phyloP scores from a whole-genome alignment of 305 asterid species.

The Solanum hybrid region DNA sequence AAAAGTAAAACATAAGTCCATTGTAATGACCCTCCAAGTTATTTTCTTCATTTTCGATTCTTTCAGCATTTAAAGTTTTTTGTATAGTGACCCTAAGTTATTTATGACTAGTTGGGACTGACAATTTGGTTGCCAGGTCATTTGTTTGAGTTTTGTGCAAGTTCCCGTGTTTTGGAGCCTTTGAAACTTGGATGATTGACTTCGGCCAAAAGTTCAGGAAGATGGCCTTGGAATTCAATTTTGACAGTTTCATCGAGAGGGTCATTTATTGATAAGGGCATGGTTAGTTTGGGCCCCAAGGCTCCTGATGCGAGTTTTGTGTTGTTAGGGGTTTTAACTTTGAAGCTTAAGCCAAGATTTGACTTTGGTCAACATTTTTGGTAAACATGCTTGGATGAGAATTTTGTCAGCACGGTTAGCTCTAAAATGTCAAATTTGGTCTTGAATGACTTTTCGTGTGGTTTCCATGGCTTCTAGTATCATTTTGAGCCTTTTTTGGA shows the following conservation, averaged over 20 bases:
- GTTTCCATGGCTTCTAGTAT: background rate
- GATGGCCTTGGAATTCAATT: background rate
- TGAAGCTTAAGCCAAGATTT: background rate
- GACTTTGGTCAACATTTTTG: background rate
- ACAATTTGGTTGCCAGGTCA: background rate
- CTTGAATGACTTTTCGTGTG: background rate
- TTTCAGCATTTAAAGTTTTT: too few relatives aligned
- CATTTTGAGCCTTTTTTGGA: background rate
- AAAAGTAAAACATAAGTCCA: too few relatives aligned
- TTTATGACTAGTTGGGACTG: background rate
- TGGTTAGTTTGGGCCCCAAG: background rate
- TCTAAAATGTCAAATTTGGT: too few relatives aligned
- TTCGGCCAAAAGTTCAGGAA: background rate
- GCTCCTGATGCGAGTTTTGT: background rate
- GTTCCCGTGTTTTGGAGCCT: background rate
- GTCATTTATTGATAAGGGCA: background rate
- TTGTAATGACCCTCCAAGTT: background rate
- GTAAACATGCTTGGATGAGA: background rate
- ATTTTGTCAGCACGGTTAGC: background rate
- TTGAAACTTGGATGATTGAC: background rate
- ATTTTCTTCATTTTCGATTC: too few relatives aligned
- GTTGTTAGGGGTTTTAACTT: background rate
- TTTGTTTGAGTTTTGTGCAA: background rate
- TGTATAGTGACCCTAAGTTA: background rate
- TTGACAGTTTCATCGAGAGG: too few relatives aligned